Evolutionary conservation across 2,329 filamentous ascomycete species (phyloP).

Genomic region (Pseudopyricularia javanii): DNA sequence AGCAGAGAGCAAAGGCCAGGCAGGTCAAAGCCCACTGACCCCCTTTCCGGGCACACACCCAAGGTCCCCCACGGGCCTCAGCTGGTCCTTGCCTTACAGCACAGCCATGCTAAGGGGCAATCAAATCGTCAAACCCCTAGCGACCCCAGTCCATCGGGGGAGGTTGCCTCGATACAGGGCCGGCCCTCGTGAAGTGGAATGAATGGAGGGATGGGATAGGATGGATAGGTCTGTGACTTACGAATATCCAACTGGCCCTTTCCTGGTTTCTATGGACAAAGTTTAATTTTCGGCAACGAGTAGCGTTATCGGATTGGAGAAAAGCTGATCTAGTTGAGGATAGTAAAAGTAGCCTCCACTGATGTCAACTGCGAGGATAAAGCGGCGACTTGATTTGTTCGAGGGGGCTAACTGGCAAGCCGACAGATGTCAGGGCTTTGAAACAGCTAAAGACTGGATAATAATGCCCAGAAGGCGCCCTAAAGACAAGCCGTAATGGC

Average conservation of each 20-base stretch:
- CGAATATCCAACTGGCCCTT: background rate
- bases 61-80: background rate
- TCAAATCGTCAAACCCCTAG: background rate
- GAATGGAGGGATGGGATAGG: no score
- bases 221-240: background rate
- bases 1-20: background rate
- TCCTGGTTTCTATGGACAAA: background rate
- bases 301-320: background rate
- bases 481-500: background rate
- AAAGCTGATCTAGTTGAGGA: background rate
- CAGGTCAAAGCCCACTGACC: background rate
- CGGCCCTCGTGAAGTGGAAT: no score
- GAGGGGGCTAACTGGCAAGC: background rate
- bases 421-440: background rate
- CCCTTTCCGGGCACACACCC: background rate
- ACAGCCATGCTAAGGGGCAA: background rate
- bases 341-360: no score
- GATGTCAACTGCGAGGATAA: no score
- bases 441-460: background rate
- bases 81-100: background rate
- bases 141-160: background rate
- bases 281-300: background rate
- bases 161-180: no score
- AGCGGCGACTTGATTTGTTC: no score
- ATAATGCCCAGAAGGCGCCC: background rate